A percentile compares a stretch with the other conserved stretches of the same genome.
These are phyloP conservation scores for Simplicillium aogashimaense DNA, from an alignment of 2,329 filamentous ascomycete species.

Conservation along the genomic window DNA sequence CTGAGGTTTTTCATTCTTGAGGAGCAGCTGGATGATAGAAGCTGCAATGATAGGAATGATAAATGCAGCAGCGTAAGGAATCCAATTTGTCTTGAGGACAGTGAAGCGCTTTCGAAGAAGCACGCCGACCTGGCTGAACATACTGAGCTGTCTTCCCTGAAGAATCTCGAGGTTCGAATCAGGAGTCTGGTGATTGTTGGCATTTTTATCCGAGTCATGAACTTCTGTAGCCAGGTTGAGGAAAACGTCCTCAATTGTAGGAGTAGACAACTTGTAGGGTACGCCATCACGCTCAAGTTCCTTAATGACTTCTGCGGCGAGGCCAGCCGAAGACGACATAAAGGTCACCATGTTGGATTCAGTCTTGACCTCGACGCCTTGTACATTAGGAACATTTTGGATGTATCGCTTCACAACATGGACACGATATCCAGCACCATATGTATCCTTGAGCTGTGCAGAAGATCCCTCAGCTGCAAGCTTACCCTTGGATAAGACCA, in stretches of 20 bases:
- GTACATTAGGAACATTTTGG: constrained; percentile 32
- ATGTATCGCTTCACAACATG: constrained; percentile 14
- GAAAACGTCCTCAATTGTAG: constrained; percentile 66
- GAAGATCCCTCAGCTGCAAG: constrained; percentile 59
- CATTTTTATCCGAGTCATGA: constrained; percentile 9
- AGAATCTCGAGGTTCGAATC: constrained; percentile 2
- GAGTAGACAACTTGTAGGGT: constrained; percentile 56
- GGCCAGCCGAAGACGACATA: constrained; percentile 52
- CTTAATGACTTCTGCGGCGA: constrained; percentile 60
- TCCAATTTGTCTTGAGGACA: constrained; percentile 43
- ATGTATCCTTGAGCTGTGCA: constrained; percentile 55
- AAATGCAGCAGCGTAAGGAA: constrained; percentile 65
- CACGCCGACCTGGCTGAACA: constrained; percentile 49
- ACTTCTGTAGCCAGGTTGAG: constrained; percentile 50
- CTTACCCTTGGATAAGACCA: constrained; percentile 57
- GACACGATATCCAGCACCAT: constrained; percentile 36
- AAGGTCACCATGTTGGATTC: constrained; percentile 62
- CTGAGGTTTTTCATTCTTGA: constrained; percentile 41
- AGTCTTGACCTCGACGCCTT: constrained; percentile 41
- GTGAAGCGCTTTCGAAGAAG: constrained; percentile 55
- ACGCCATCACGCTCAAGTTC: constrained; percentile 55
- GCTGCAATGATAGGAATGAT: constrained; percentile 66
- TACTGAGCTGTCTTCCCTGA: constrained; percentile 27
- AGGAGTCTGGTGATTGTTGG: background rate
- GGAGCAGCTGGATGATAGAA: constrained; percentile 62